phyloP scores from a whole-genome alignment of 352 stramenopile species.

The Phytophthora aleatoria region DNA sequence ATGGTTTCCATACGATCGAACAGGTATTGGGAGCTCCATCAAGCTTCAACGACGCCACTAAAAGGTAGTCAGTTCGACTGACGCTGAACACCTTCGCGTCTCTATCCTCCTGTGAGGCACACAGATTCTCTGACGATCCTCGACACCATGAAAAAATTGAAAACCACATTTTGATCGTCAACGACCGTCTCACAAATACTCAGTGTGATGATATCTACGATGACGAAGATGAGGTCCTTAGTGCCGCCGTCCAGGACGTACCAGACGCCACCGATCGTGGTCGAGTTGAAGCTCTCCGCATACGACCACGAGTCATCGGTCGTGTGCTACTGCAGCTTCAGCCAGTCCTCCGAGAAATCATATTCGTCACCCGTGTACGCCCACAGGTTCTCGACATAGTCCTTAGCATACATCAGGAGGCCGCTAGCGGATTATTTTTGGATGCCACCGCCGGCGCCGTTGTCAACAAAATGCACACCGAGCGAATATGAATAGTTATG shows the following conservation, averaged over 20 bases:
- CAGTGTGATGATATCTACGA: constrained; percentile 8
- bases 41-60: constrained; percentile 14
- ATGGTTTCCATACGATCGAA: neutral
- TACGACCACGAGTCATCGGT: constrained; percentile 59
- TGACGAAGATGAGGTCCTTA: constrained; percentile 26
- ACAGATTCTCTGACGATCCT: neutral
- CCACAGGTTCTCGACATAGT: constrained; percentile 64
- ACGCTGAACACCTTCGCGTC: constrained; percentile 13
- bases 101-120: constrained; percentile 14
- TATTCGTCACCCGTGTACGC: constrained; percentile 57
- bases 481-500: constrained; percentile 57
- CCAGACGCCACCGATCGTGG: constrained; percentile 57
- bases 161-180: constrained; percentile 1
- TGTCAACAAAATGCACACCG: constrained; percentile 71
- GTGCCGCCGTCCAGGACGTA: constrained; percentile 59
- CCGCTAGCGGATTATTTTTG: constrained; percentile 67
- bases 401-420: constrained; percentile 53
- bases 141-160: neutral
- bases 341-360: constrained; percentile 64
- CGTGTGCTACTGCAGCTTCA: constrained; percentile 73
- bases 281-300: constrained; percentile 45
- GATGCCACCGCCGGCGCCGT: constrained; percentile 69
- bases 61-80: constrained; percentile 20
- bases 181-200: neutral
- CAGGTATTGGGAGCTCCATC: neutral